Evolutionary conservation across 129 eudicot genomes (phyloP).

Genomic region (Scalesia atractyloides): DNA sequence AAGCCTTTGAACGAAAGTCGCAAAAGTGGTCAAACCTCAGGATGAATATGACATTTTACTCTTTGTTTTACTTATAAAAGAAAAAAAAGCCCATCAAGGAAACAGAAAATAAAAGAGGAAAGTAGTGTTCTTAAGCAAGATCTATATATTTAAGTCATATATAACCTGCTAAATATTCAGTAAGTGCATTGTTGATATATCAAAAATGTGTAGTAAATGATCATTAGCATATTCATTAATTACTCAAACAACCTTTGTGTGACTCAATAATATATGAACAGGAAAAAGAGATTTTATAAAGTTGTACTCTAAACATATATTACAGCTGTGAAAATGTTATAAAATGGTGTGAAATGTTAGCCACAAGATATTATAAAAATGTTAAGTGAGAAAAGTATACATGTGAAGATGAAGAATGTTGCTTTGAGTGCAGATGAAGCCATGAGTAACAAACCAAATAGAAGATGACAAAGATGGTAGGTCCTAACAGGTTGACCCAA

Average conservation of each 20-base stretch:
- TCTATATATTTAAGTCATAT: no score
- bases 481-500: conserved; percentile 25
- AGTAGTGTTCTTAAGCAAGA: no score
- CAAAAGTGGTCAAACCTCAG: no score
- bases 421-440: conserved; percentile 37
- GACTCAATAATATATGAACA: not conserved
- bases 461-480: conserved; percentile 39
- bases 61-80: no score
- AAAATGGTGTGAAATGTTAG: conserved; percentile 15
- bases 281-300: not conserved
- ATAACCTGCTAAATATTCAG: no score
- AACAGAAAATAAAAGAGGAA: not conserved
- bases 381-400: conserved; percentile 25
- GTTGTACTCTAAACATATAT: not conserved
- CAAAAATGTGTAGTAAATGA: no score
- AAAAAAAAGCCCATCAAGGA: conserved; percentile 21
- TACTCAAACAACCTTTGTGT: not conserved
- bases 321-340: conserved; percentile 6
- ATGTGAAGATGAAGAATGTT: conserved; percentile 40
- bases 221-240: no score
- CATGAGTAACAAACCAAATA: conserved; percentile 26
- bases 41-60: no score
- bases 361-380: conserved; percentile 4
- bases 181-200: no score
- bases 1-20: no score